phyloP scores from a whole-genome alignment of 1,139 yeast genomes.

The Meyerozyma smithsonii region DNA sequence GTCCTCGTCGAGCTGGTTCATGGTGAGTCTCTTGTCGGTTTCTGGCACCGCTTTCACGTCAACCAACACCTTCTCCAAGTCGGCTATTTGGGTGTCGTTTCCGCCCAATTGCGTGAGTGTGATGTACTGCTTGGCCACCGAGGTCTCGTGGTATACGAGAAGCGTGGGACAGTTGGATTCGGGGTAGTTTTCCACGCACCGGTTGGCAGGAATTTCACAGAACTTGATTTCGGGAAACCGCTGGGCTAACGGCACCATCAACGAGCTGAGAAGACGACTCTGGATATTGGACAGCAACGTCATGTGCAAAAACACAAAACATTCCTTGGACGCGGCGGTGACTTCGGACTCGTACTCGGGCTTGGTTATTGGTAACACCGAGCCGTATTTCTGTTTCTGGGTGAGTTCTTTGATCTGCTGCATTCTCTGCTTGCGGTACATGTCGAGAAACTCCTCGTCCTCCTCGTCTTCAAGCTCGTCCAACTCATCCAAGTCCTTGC shows the following conservation, averaged over 20 bases:
- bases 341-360: conserved; percentile 86
- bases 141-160: conserved; percentile 69
- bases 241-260: conserved; percentile 48
- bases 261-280: conserved; percentile 60
- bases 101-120: conserved; percentile 85
- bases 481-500: conserved; percentile 69
- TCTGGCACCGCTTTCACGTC: conserved; percentile 58
- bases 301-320: conserved; percentile 72
- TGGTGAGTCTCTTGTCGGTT: conserved; percentile 59
- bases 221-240: conserved; percentile 80
- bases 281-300: conserved; percentile 67
- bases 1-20: conserved; percentile 57
- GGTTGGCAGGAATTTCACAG: conserved; percentile 81
- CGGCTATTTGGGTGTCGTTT: conserved; percentile 60
- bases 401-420: conserved; percentile 62
- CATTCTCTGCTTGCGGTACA: conserved; percentile 72
- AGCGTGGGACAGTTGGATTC: conserved; percentile 88
- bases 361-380: conserved; percentile 70
- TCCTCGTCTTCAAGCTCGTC: conserved; percentile 77
- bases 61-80: conserved; percentile 68
- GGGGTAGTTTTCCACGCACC: conserved; percentile 91
- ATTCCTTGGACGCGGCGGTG: conserved; percentile 64
- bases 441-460: conserved; percentile 68
- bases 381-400: conserved; percentile 65
- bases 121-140: conserved; percentile 72